Conservation (phyloP, 140 eudicot species). For the Senecio squalidus region DNA sequence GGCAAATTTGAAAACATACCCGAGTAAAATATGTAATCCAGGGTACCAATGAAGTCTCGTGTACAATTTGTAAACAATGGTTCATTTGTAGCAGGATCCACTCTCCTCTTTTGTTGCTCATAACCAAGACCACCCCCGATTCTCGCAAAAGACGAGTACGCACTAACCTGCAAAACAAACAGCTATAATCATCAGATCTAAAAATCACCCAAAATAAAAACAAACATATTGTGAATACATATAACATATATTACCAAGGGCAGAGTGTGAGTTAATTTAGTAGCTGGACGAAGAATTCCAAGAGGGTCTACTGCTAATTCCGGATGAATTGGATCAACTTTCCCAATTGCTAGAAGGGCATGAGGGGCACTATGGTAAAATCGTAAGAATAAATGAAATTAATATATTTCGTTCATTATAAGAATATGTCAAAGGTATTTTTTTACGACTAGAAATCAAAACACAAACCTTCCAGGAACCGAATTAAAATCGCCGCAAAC, state of each 20-base stretch:
- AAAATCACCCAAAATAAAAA: neutral
- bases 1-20: conserved; percentile 34
- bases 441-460: conserved; percentile 7
- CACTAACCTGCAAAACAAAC: conserved; percentile 66
- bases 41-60: conserved; percentile 85
- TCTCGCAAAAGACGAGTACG: conserved; percentile 95
- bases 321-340: conserved; percentile 87
- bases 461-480: conserved; percentile 79
- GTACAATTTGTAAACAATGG: conserved; percentile 94
- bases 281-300: conserved; percentile 67
- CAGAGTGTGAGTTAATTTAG: conserved; percentile 70
- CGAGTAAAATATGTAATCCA: conserved; percentile 95
- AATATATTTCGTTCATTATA: neutral
- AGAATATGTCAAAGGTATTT: neutral
- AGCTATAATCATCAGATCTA: neutral
- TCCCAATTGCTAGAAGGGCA: conserved; percentile 86
- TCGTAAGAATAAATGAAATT: neutral
- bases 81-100: conserved; percentile 89
- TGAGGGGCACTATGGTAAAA: conserved; percentile 81
- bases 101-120: conserved; percentile 81
- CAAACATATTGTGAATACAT: neutral
- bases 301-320: conserved; percentile 91
- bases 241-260: conserved; percentile 65
- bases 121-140: conserved; percentile 54
- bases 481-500: conserved; percentile 97